Base-by-base conservation (phyloP, 306 rosid species). In the Fagus sylvatica region DNA sequence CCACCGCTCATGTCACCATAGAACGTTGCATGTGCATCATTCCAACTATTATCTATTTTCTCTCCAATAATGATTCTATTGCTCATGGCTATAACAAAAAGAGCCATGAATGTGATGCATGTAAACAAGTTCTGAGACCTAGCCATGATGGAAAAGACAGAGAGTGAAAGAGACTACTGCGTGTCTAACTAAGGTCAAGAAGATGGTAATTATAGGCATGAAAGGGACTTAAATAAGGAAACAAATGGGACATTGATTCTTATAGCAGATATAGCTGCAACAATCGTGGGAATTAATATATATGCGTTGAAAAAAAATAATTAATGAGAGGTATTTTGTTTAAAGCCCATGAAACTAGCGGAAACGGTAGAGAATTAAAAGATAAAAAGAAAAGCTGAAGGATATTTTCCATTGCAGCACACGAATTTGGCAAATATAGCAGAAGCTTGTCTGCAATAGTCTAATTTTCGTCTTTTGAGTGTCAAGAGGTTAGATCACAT, bases 11-110 rank as follows among this genome's bases (percentile, higher is more conserved):
- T 82, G 79, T 89, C 96, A 1, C 97, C 97, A 33, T 91, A 90
- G 56, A 94, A 94, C 17, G 97, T 94, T 71, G 98, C 97, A 71
- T 37, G 88, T 0, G 91, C 98, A 51, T 79, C 75, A 0, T 75
- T 19, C 96, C 96, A 93, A 5, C 0, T 36, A 4, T 0, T 1
- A 17, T 39, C 74, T 67, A 40, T 32, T 6, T 49, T n/a, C 7
- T 67, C 39, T 28, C 32, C 72, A 61, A 61, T 33, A 40, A n/a
- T 11, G 68, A 61, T 33, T 61, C 68, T 61, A 11, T 42, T 53
- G 39, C 22, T 4, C 69, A 69, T 79, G 56, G 74, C 81, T 37
- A 57, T 80, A 15, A 49, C 37, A 0, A 75, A 60, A 17, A 85
- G 46, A 78, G 72, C 15, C 75, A 83, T 73, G 53, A 78, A 48